Evolutionary conservation across 129 eudicot species (phyloP).

Genomic region (Centrapalus pauciflorus): DNA sequence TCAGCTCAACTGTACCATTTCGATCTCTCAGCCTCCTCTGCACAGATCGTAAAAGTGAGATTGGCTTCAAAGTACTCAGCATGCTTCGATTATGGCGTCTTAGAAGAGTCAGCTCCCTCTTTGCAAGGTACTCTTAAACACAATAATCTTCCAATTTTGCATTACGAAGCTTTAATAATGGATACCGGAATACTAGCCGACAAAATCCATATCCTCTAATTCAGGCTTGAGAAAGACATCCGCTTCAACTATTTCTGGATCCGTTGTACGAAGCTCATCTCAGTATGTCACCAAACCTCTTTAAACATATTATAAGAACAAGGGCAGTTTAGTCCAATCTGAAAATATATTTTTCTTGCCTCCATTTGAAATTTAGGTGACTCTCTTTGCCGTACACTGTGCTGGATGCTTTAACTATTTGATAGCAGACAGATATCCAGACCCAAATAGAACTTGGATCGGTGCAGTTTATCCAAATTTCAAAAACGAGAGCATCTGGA

Average conservation of each 20-base stretch:
- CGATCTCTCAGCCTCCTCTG: constrained; percentile 68
- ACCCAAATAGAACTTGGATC: constrained; percentile 81
- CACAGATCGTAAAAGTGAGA: constrained; percentile 58
- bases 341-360: neutral
- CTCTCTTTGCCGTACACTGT: constrained; percentile 84
- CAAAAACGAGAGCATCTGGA: constrained; percentile 63
- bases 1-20: constrained; percentile 85
- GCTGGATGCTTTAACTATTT: constrained; percentile 93
- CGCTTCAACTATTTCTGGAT: constrained; percentile 93
- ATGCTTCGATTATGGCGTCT: constrained; percentile 99
- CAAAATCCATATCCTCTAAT: constrained; percentile 24
- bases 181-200: constrained; percentile 20
- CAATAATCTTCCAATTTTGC: constrained; percentile 5
- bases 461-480: constrained; percentile 74
- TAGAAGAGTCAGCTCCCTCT: constrained; percentile 90
- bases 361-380: constrained; percentile 48
- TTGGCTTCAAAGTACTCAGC: constrained; percentile 65
- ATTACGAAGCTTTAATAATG: constrained; percentile 4
- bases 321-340: neutral
- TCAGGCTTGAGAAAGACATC: constrained; percentile 97
- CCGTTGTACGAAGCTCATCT: constrained; percentile 79
- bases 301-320: neutral
- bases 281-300: constrained; percentile 44
- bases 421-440: constrained; percentile 85
- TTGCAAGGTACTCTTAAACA: constrained; percentile 59